Evolutionary conservation across 2,329 filamentous ascomycete species (phyloP), one percentile per base, ranked within the genome.

Genomic region (Tolypocladium sp.): DNA sequence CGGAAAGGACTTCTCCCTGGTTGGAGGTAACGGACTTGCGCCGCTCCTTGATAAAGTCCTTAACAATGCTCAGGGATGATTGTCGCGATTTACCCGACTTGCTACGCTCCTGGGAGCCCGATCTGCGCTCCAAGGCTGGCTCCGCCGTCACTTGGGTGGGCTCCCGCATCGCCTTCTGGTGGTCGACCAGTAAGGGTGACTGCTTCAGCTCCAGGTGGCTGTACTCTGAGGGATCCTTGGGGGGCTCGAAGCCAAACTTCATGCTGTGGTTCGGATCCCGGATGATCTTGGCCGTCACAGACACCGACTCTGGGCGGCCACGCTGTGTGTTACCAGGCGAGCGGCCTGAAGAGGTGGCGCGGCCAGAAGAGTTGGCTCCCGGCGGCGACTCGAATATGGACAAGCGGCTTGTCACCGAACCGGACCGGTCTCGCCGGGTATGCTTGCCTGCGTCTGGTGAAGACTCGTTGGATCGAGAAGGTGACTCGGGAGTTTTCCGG

Each of bases 271-370:
- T 71, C 13, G 81, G 77, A 63, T 89, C 88, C 55, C 91, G 85
- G 42, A 96, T 78, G 63, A 96, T 96, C 57, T 88, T 85, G 55
- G 92, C 90, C 22, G 89, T 94, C 13, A 96, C 92, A 53, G 92
- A 92, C n/a, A 96, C 85, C 0, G 91, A 92, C 67, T 92, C 90
- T 6, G 87, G 82, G 2, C 77, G 77, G 7, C 80, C 78, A 20
- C 76, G 74, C n/a, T 76, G 70, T 8, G 71, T 63, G 57, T 68
- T 73, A n/a, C 71, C 61, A 12, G 65, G 62, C 3, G 69, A 66
- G 4, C 58, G 61, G 33, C 59, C 61, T 12, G 67, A 63, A 13
- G 60, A 37, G 33, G 52, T 69, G 54, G 73, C 22, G n/a, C 44
- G 22, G 33, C 58, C 61, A 17, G 67, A 63, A 13, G 60, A 38